A percentile compares a stretch with the other conserved stretches of the same genome.
phyloP scores from a whole-genome alignment of 176 grass and related monocot genomes.

The Oryza brachyantha region DNA sequence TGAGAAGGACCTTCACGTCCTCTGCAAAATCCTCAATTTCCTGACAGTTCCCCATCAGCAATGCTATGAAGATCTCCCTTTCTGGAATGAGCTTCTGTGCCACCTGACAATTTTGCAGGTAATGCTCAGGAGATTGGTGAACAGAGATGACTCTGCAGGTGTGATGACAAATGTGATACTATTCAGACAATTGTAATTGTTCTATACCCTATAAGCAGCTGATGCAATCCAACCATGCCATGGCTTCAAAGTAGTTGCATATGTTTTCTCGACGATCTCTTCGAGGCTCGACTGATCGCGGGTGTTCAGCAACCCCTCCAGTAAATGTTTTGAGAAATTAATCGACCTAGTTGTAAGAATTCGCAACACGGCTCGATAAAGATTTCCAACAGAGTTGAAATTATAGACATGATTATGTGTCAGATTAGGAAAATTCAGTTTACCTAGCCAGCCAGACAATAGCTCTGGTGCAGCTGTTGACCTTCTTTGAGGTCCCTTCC shows the following conservation, averaged over 20 bases:
- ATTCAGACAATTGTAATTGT: neutral
- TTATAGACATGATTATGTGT: neutral
- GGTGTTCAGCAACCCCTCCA: constrained; percentile 52
- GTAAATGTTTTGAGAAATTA: constrained; percentile 58
- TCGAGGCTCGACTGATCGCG: constrained; percentile 31
- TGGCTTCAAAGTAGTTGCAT: constrained; percentile 54
- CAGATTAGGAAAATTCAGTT: neutral
- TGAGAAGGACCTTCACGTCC: constrained; percentile 48
- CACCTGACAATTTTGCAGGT: constrained; percentile 61
- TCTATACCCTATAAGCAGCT: constrained; percentile 75
- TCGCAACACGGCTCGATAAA: neutral
- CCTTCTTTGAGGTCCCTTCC: constrained; percentile 55
- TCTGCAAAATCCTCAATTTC: constrained; percentile 52
- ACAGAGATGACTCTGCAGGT: neutral
- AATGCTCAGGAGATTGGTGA: constrained; percentile 31
- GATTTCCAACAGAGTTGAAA: neutral
- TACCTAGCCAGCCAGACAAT: constrained; percentile 79
- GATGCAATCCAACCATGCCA: constrained; percentile 91
- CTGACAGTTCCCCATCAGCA: constrained; percentile 58
- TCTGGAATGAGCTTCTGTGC: constrained; percentile 69
- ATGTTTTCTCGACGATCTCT: constrained; percentile 77
- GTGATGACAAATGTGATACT: neutral
- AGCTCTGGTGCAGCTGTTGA: constrained; percentile 74
- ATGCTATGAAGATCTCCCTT: constrained; percentile 52
- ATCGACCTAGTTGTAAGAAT: constrained; percentile 47